phyloP scores from a whole-genome alignment of 2,329 filamentous ascomycete species.

The Ilyonectria robusta region DNA sequence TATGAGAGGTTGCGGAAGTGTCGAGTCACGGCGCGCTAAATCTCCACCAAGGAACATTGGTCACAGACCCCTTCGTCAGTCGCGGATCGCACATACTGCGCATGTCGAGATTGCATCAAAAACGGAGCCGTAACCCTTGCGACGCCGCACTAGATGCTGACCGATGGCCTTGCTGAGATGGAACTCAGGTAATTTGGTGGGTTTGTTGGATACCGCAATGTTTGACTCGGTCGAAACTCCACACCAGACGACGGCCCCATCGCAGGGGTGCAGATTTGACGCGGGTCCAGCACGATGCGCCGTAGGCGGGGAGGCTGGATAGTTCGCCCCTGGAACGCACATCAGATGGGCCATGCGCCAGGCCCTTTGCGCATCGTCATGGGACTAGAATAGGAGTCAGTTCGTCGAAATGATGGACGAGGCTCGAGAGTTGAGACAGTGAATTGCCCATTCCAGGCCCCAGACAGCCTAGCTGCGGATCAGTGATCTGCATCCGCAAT shows the following conservation, averaged over 20 bases:
- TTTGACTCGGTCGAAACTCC: conserved; percentile 11
- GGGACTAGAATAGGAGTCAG: conserved; percentile 30
- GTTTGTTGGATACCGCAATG: background rate
- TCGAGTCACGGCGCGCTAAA: conserved; percentile 22
- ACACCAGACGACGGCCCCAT: conserved; percentile 3
- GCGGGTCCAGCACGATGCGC: background rate
- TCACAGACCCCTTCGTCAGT: conserved; percentile 17
- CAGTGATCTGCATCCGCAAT: conserved; percentile 46
- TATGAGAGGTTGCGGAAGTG: conserved; percentile 23
- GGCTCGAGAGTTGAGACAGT: conserved; percentile 30
- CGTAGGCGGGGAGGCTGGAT: conserved; percentile 24
- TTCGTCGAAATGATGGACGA: conserved; percentile 34
- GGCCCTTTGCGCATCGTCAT: conserved; percentile 18
- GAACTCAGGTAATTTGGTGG: conserved; percentile 19
- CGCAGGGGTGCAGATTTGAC: background rate
- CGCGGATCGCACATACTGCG: conserved; percentile 21
- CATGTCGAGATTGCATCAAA: conserved; percentile 34
- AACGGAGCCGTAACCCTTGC: conserved; percentile 27
- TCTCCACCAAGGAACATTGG: conserved; percentile 19
- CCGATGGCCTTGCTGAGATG: conserved; percentile 17
- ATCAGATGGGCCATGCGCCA: conserved; percentile 21
- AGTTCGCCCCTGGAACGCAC: conserved; percentile 33
- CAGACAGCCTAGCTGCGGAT: conserved; percentile 45
- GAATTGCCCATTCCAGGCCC: conserved; percentile 37
- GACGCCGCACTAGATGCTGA: conserved; percentile 23